phyloP scores from a whole-genome alignment of 352 stramenopile species.

The Stephanocyclus meneghinianus region DNA sequence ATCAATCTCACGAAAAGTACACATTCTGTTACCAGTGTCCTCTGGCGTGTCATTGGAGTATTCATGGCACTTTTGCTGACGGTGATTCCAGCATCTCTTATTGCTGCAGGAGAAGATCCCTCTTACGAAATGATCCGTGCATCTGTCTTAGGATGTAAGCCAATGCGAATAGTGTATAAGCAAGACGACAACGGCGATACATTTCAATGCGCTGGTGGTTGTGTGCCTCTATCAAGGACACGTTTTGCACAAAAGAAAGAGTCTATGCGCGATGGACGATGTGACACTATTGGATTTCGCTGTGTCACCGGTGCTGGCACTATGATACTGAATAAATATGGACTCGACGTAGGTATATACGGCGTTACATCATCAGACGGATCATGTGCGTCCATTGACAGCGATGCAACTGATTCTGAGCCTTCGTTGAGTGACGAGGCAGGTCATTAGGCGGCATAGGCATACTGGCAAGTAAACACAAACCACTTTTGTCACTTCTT shows the following conservation, averaged over 20 bases:
- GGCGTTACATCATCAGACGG: constrained; percentile 36
- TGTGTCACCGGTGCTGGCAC: constrained; percentile 33
- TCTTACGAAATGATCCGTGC: constrained; percentile 49
- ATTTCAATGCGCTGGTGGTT: constrained; percentile 52
- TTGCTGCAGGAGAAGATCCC: constrained; percentile 34
- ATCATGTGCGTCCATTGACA: constrained; percentile 24
- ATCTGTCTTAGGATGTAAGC: constrained; percentile 46
- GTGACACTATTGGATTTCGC: constrained; percentile 47
- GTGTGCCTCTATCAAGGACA: constrained; percentile 42
- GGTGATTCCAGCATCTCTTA: constrained; percentile 49
- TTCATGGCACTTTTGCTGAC: constrained; percentile 47
- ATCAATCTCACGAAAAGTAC: constrained; percentile 19
- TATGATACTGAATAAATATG: constrained; percentile 40
- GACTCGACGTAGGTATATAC: constrained; percentile 46
- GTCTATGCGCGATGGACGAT: constrained; percentile 36
- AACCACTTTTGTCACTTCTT: constrained; percentile 10
- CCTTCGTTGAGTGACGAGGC: neutral
- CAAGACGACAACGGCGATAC: constrained; percentile 20
- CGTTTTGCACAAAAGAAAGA: constrained; percentile 32
- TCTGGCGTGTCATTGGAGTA: constrained; percentile 42
- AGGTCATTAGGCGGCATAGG: constrained; percentile 8
- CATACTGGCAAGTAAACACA: constrained; percentile 20
- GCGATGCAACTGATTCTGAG: constrained; percentile 2
- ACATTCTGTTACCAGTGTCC: constrained; percentile 18
- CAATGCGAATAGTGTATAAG: constrained; percentile 51